These are phyloP conservation scores for Hymenotorrendiella dingleyae DNA, from an alignment of 2,329 filamentous ascomycete genomes.

Conservation along the genomic window DNA sequence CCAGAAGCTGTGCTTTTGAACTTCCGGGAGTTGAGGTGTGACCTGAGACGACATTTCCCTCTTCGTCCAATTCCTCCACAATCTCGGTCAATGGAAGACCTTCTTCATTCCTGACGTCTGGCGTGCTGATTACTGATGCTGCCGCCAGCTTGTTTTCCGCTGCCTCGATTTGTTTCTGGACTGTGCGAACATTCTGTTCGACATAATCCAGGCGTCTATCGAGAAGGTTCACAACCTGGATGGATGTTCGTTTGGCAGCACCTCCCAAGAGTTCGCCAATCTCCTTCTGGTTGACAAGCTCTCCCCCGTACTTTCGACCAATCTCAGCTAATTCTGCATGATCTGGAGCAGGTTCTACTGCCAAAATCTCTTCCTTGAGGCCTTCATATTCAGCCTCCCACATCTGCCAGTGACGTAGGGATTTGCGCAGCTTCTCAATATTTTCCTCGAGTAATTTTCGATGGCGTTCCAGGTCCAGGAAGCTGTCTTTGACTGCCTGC, in stretches of 20 bases:
- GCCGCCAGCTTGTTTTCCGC: slow-evolving; percentile 66
- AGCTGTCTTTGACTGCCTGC: slow-evolving; percentile 31
- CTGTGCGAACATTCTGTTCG: slow-evolving; percentile 66
- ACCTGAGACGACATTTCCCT: slow-evolving; percentile 74
- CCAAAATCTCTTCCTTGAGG: slow-evolving; percentile 73
- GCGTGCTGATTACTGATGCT: slow-evolving; percentile 52
- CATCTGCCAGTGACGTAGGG: slow-evolving; percentile 80
- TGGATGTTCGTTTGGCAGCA: slow-evolving; percentile 43
- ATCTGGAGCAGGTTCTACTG: slow-evolving; percentile 36
- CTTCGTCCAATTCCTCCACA: slow-evolving; percentile 83
- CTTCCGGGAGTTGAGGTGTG: slow-evolving; percentile 62
- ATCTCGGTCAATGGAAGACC: slow-evolving; percentile 83
- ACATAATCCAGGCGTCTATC: slow-evolving; percentile 84
- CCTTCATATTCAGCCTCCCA: slow-evolving; percentile 91
- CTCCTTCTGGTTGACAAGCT: slow-evolving; percentile 56
- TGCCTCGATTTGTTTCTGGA: slow-evolving; percentile 62
- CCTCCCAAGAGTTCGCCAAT: slow-evolving; percentile 41
- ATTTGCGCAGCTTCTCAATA: slow-evolving; percentile 65
- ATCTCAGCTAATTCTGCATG: slow-evolving; percentile 48
- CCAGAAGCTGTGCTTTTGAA: slow-evolving; percentile 59
- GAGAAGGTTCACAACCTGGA: slow-evolving; percentile 63
- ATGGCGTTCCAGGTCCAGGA: slow-evolving; percentile 69
- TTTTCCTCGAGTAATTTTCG: slow-evolving; percentile 70
- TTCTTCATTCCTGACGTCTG: slow-evolving; percentile 59
- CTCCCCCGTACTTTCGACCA: slow-evolving; percentile 43